Evolutionary conservation across 352 stramenopile species (phyloP).

Genomic region (Plasmopara halstedii): DNA sequence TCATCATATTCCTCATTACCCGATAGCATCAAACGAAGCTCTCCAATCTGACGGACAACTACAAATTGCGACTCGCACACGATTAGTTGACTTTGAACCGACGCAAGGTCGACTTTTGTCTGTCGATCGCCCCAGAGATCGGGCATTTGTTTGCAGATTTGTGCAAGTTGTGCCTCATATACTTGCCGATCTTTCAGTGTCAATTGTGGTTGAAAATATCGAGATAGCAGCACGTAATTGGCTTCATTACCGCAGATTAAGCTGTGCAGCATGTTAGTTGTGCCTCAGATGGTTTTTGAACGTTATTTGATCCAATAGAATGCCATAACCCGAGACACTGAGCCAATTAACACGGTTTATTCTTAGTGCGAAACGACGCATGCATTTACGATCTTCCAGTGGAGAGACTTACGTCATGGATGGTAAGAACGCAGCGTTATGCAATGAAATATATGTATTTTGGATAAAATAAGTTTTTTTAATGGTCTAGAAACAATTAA

Average conservation of each 20-base stretch:
- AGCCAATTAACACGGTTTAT: conserved; percentile 5
- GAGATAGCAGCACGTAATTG: conserved; percentile 53
- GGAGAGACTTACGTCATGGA: conserved; percentile 1
- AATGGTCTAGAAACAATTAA: conserved; percentile 37
- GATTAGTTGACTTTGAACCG: conserved; percentile 30
- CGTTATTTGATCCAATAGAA: too few species aligned
- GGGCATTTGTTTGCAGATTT: conserved; percentile 32
- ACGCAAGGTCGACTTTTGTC: conserved; percentile 8
- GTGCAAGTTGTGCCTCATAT: conserved; percentile 45
- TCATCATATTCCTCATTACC: conserved; percentile 65
- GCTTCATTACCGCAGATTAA: conserved; percentile 58
- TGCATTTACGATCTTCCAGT: conserved; percentile 31
- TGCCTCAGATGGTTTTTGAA: too few species aligned
- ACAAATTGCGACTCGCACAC: conserved; percentile 54
- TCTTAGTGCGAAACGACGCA: conserved; percentile 10
- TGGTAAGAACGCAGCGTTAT: background rate
- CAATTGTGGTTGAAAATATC: conserved; percentile 49
- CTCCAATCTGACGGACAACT: conserved; percentile 44
- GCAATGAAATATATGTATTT: background rate
- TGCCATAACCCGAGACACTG: too few species aligned
- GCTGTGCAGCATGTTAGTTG: conserved; percentile 78
- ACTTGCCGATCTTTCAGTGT: conserved; percentile 34
- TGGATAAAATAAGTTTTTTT: background rate
- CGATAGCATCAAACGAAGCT: conserved; percentile 52
- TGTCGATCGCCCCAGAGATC: conserved; percentile 23